Evolutionary conservation across 1,139 yeast species (phyloP).

Genomic region (Saccharomyces hybrid): DNA sequence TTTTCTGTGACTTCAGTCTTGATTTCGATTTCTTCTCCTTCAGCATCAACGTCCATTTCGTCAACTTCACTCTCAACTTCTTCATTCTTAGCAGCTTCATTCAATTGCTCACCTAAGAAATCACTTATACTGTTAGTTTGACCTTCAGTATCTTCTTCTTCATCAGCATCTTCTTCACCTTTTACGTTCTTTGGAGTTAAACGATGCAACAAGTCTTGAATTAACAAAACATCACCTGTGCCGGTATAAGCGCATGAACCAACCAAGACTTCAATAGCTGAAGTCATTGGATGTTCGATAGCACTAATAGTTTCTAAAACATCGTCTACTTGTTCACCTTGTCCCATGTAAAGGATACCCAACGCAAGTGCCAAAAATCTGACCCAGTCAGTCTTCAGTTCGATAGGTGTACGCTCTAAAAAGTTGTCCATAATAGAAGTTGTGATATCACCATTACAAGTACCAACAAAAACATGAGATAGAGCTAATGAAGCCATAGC

Average conservation of each 20-base stretch:
- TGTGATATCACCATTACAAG: constrained; percentile 90
- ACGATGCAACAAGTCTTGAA: constrained; percentile 84
- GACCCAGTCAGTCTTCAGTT: constrained; percentile 78
- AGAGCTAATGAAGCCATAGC: constrained; percentile 84
- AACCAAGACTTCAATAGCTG: constrained; percentile 81
- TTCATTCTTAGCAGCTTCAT: constrained; percentile 16
- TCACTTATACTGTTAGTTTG: constrained; percentile 27
- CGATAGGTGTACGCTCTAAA: constrained; percentile 73
- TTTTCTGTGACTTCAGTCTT: constrained; percentile 18
- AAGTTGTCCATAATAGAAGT: constrained; percentile 84
- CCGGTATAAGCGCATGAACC: constrained; percentile 95
- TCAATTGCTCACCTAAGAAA: constrained; percentile 22
- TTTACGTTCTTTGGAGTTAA: constrained; percentile 56
- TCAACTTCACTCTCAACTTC: constrained; percentile 23
- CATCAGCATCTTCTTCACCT: constrained; percentile 41
- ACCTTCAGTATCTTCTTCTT: constrained; percentile 40
- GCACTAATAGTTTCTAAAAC: constrained; percentile 92
- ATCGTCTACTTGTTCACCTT: constrained; percentile 90
- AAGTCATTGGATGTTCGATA: constrained; percentile 88
- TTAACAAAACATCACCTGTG: constrained; percentile 92
- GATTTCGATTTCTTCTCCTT: constrained; percentile 14
- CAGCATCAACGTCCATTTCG: constrained; percentile 21
- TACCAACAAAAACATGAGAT: constrained; percentile 92
- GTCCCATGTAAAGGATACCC: constrained; percentile 88
- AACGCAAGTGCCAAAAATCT: constrained; percentile 87